Base-by-base conservation (phyloP, 306 rosid species). In the Citrullus mucosospermus region DNA sequence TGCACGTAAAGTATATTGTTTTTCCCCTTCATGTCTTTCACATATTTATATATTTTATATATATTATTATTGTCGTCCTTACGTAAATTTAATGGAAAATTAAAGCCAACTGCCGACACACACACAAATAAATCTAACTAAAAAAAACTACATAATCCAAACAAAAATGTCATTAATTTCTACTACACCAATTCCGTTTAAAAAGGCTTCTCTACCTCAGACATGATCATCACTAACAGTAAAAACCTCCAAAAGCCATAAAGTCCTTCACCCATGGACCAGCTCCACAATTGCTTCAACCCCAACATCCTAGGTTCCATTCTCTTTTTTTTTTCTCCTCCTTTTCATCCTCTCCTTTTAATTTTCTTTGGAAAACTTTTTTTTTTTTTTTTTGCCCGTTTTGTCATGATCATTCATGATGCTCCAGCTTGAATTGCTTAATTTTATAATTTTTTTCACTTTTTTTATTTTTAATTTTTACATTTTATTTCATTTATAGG, bases 1-100 rank as follows among this genome's bases (percentile, higher is more conserved):
- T 93, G 77, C 98, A 85, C 82, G 93, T 88, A 81, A 91, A 93
- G 96, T 66, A 89, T 25, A 25, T 25, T 0, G 28, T 10, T 75
- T 46, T 67, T 43, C 18, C 11, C 12, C 9, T 0, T 20, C 30
- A 66, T 66, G 28, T 59, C 28, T 66, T 63, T 9, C 4, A 4
- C 2, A 5, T 32, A 36, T 36, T 0, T 44, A 9, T 8, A 39
- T 41, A 39, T 20, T 5, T 0, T 22, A 22, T 22, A 22, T 22
- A 22, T 62, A 46, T 46, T 11, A 46, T 46, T 46, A 2, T 12
- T 48, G 0, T 48, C 44, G 14, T 18, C 15, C 50, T 1, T 66
- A 3, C 25, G 6, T 54, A 3, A 7, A 63, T 2, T 6, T 8
- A 63, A 63, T 63, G 12, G 6, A 7, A 38, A 65, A 36, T 38